Base-by-base conservation (phyloP, 1,284 basidiomycete genomes). In the Leccinum ambiguum region DNA sequence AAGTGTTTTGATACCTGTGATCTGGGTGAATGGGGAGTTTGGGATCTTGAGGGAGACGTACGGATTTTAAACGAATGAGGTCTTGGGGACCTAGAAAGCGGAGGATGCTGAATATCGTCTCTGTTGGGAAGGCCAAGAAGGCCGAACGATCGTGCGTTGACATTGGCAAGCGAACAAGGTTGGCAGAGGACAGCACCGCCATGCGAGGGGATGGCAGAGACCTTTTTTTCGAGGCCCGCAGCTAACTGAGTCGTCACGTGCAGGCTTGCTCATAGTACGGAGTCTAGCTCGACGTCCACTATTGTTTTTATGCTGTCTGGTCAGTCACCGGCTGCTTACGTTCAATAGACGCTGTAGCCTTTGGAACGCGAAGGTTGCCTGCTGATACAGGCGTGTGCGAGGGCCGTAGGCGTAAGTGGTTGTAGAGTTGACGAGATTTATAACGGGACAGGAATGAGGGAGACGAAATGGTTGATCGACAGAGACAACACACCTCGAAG, bases 341-440 rank as follows among this genome's bases (percentile, higher is more conserved):
- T 79, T 80, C 21, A 13, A 90, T 70, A 89, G 80, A 10, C 88
- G 84, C 63, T 83, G 81, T 3, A 93, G 79, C 89, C 73, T 98
- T 30, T 30, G 30, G 30, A 30, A 30, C 30, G 30, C 30, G 30
- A 30, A 30, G 30, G 30, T 30, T 30, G 30, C 3, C 23, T 21
- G 43, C 60, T 90, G 78, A 76, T 96, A 98, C 2, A 88, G 90
- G 71, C 86, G 86, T 4, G 90, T 90, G 36, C 86, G 82, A 11
- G 89, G 74, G 71, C 94, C 90, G 75, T 97, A 97, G 14, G 80
- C 75, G 74, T 93, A 92, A 2, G 86, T 76, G 0, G 90, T 89
- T 1, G 90, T 89, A 2, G 92, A 94, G 78, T 96, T 88, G 69
- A 96, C 89, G 64, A 93, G 84, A 65, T 84, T 85, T 67, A 88